phyloP scores from a whole-genome alignment of 768 basidiomycete genomes.

The Boletus vinaceobasis region DNA sequence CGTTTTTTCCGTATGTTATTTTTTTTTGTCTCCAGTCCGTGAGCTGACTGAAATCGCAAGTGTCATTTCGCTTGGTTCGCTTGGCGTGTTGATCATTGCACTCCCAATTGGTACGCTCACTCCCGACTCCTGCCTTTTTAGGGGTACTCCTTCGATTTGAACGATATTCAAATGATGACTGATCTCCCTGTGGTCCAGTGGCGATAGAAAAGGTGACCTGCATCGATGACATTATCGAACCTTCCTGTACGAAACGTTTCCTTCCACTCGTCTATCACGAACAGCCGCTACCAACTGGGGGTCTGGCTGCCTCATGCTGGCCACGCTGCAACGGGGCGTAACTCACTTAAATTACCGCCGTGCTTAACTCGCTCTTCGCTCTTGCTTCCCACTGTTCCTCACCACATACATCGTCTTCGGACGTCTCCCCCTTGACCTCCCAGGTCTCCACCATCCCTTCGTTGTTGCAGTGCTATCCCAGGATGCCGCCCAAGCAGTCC shows the following conservation, averaged over 20 bases:
- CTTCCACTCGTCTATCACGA: slow-evolving; percentile 32
- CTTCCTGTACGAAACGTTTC: slow-evolving; percentile 28
- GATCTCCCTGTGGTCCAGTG: slow-evolving; percentile 22
- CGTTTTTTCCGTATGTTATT: slow-evolving; percentile 5
- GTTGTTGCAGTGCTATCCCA: slow-evolving; percentile 17
- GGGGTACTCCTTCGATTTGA: slow-evolving; percentile 17
- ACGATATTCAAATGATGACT: slow-evolving; percentile 34
- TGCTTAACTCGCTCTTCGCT: slow-evolving; percentile 23
- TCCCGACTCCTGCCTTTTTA: slow-evolving; percentile 24
- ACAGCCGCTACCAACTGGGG: slow-evolving; percentile 28
- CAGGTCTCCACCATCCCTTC: slow-evolving; percentile 16
- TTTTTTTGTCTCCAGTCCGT: neutral
- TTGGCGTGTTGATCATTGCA: slow-evolving; percentile 12
- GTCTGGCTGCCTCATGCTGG: slow-evolving; percentile 34
- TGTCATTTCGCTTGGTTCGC: neutral
- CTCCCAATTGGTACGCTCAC: neutral
- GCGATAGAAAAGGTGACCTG: slow-evolving; percentile 29
- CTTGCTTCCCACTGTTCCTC: slow-evolving; percentile 23
- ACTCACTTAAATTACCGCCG: slow-evolving; percentile 32
- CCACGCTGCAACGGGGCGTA: slow-evolving; percentile 34
- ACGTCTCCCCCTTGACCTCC: slow-evolving; percentile 22
- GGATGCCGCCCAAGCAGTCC: slow-evolving; percentile 33
- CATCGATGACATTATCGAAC: slow-evolving; percentile 26
- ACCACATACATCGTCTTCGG: slow-evolving; percentile 22
- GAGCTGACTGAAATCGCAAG: neutral